Conservation (phyloP, 257 asterid genomes). For the Prunella vulgaris region DNA sequence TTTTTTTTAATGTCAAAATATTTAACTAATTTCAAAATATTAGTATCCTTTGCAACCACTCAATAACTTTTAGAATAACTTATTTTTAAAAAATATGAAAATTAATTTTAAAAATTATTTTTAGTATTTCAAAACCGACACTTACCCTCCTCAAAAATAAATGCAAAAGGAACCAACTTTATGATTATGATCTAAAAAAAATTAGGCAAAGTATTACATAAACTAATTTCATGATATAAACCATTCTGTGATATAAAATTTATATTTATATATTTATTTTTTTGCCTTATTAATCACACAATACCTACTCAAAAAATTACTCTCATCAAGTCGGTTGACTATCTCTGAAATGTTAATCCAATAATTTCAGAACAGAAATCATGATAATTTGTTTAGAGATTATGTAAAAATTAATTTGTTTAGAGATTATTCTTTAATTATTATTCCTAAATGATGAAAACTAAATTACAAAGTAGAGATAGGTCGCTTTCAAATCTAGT, state of each 20-base stretch:
- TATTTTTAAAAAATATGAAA: too few relatives aligned
- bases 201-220: too few relatives aligned
- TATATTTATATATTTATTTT: too few relatives aligned
- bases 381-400: not conserved
- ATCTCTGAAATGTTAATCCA: not conserved
- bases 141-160: not conserved
- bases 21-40: not conserved
- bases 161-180: not conserved
- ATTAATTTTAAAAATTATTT: too few relatives aligned
- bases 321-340: not conserved
- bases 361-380: not conserved
- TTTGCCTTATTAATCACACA: too few relatives aligned
- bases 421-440: not conserved
- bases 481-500: conserved; percentile 1
- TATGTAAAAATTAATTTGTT: not conserved
- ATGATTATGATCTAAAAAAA: too few relatives aligned
- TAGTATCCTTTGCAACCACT: too few relatives aligned
- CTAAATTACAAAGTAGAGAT: not conserved
- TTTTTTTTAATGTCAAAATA: not conserved
- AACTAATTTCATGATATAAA: too few relatives aligned
- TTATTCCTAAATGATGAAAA: not conserved
- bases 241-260: too few relatives aligned
- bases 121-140: too few relatives aligned
- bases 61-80: too few relatives aligned
- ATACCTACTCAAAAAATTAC: too few relatives aligned